Base-by-base conservation (phyloP, 1,284 basidiomycete genomes). In the Trametes hirsuta region DNA sequence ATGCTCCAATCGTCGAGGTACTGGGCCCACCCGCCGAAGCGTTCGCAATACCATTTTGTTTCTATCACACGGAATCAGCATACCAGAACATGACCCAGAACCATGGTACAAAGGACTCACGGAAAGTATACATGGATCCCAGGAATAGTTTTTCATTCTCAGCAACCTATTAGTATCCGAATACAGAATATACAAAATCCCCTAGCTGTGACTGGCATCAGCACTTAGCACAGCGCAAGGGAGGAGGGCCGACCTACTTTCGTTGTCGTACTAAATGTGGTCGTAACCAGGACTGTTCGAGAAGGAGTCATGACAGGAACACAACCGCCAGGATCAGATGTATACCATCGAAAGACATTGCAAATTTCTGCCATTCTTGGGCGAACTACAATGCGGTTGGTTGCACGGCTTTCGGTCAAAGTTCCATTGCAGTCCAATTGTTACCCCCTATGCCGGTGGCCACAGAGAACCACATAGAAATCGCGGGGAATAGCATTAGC, bases 151-250 rank as follows among this genome's bases (percentile, higher is more conserved):
- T 60, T 85, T 81, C 21, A 84, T 77, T 42, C 79, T 77, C 50
- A 90, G 76, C 18, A 90, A 72, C 71, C 83, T 86, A 73, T 90
- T 87, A 2, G 79, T 86, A 73, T 90, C 87, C 2, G 79, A 84
- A 58, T 77, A 87, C 41, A 90, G 69, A 72, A 90, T 89, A 75
- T 91, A 90, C 5, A 84, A 74, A 18, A 87, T 70, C 10, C 85
- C 84, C 85, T 86, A 88, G 65, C 82, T 84, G 18, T 15, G 25
- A 30, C 5, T 6, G 12, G 4, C 9, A 21, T 59, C 52, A 55
- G 40, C 58, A 18, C 18, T 15, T 45, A 39, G 3, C 40, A 36
- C n/a, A 30, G 6, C 25, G 21, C 30, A 12, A 12, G 24, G 18
- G 21, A 25, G n/a, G 37, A 12, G 40, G 6, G 10, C n/a, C 14